A percentile compares a stretch with the other conserved stretches of the same genome.
Conservation (phyloP, 2,329 filamentous ascomycete genomes). For the Didymella segeticola region DNA sequence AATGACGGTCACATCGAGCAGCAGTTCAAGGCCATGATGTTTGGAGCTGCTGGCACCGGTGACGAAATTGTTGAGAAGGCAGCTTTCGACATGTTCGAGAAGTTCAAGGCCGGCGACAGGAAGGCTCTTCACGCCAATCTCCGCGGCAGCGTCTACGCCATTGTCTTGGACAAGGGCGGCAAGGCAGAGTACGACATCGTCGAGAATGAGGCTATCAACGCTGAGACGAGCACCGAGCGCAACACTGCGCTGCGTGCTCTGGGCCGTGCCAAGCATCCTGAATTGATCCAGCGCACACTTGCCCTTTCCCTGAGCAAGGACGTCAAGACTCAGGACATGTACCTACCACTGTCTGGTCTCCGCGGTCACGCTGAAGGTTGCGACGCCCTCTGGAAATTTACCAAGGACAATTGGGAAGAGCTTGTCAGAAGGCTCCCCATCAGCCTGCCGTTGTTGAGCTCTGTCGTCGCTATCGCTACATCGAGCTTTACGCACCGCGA, state of each 20-base stretch:
- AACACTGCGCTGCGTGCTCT: constrained; percentile 87
- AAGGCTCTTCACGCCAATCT: constrained; percentile 91
- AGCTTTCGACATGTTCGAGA: constrained; percentile 88
- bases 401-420: constrained; percentile 87
- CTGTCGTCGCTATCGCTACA: constrained; percentile 82
- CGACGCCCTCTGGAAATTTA: constrained; percentile 79
- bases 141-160: constrained; percentile 82
- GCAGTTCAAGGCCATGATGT: constrained; percentile 93
- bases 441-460: constrained; percentile 83
- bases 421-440: constrained; percentile 83
- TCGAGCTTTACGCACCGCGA: constrained; percentile 78
- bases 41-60: constrained; percentile 79
- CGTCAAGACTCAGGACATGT: constrained; percentile 93
- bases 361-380: constrained; percentile 80
- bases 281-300: constrained; percentile 82
- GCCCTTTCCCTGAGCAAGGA: constrained; percentile 76
- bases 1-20: constrained; percentile 87
- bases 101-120: constrained; percentile 79
- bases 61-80: constrained; percentile 80
- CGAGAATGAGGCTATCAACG: constrained; percentile 75
- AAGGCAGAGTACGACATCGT: constrained; percentile 84
- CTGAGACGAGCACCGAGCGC: constrained; percentile 82
- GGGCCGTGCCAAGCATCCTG: constrained; percentile 77
- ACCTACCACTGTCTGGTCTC: constrained; percentile 82
- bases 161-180: constrained; percentile 83